These are phyloP conservation scores for Mortierella sp. DNA, from an alignment of 371 early-diverging fungal species.

Conservation along the genomic window DNA sequence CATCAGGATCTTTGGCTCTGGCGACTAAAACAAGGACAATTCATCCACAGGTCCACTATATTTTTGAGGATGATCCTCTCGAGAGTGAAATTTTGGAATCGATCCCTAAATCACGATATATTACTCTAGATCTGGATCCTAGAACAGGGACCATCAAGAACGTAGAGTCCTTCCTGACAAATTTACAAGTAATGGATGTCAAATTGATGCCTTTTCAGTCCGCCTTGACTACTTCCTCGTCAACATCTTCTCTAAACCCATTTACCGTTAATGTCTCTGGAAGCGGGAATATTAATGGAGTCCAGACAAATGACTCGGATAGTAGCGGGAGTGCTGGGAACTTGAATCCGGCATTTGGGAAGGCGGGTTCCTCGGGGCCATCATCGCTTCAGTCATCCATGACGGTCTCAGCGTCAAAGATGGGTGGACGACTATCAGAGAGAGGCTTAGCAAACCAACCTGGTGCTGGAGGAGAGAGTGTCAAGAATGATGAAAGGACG, in stretches of 20 bases:
- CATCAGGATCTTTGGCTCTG: no score
- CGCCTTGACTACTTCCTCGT: background rate
- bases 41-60: constrained; percentile 46
- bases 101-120: constrained; percentile 38
- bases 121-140: constrained; percentile 46
- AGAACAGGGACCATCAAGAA: constrained; percentile 30
- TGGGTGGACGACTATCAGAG: constrained; percentile 8
- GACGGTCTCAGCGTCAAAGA: constrained; percentile 2
- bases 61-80: constrained; percentile 45
- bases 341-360: background rate
- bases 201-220: constrained; percentile 16
- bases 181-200: constrained; percentile 45
- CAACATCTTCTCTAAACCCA: constrained; percentile 14
- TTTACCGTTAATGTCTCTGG: background rate
- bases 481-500: constrained; percentile 5
- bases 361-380: background rate
- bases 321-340: background rate
- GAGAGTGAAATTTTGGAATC: constrained; percentile 40
- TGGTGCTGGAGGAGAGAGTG: background rate
- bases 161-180: constrained; percentile 41
- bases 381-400: constrained; percentile 17
- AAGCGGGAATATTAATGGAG: background rate
- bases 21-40: constrained; percentile 17
- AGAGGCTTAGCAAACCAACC: constrained; percentile 4
- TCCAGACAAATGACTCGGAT: background rate